Evolutionary conservation across 1,284 basidiomycete species (phyloP), one percentile per base, ranked within the genome.

Genomic region (Golubevia pallescens): DNA sequence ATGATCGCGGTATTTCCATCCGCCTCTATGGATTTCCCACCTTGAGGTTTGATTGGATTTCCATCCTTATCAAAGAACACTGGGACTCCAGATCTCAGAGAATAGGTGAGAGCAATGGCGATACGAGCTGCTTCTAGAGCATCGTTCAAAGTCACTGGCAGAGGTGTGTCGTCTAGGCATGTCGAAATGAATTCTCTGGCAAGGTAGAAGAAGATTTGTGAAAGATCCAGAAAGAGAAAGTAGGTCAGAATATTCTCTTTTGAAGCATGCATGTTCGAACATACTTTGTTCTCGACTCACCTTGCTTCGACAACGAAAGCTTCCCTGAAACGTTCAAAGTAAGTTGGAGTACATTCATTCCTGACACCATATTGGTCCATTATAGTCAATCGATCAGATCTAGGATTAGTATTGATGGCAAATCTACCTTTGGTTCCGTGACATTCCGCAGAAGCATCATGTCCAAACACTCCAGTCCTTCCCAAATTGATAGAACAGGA

Each of bases 261-360:
- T 28, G 28, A 28, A 28, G 28, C 28, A 28, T 28, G 28, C 28
- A 28, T 28, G 28, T 28, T 28, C 28, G 28, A 28, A 28, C 28
- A 28, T 28, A 28, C 28, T 28, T 28, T 28, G 28, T 28, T 28
- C 28, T 28, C 28, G n/a, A n/a, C n/a, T n/a, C n/a, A n/a, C n/a
- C n/a, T n/a, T 4, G 59, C 63, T 62, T 84, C 81, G 56, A 56
- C 66, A 24, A 78, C 75, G 55, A 84, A 84, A 3, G 81, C 78
- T 53, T 80, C 74, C 32, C 63, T 54, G 74, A 80, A 79, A 24
- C 68, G 68, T 34, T 70, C 70, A 32, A 57, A 62, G 59, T 70
- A 70, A 1, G 65, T 61, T 16, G 65, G 69, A n/a, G 63, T 73
- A 6, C 73, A 70, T 38, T 70, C 64, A 1, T 66, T 65, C 1